phyloP scores from a whole-genome alignment of 2,329 filamentous ascomycete genomes.

The Purpureocillium takamizusanense region DNA sequence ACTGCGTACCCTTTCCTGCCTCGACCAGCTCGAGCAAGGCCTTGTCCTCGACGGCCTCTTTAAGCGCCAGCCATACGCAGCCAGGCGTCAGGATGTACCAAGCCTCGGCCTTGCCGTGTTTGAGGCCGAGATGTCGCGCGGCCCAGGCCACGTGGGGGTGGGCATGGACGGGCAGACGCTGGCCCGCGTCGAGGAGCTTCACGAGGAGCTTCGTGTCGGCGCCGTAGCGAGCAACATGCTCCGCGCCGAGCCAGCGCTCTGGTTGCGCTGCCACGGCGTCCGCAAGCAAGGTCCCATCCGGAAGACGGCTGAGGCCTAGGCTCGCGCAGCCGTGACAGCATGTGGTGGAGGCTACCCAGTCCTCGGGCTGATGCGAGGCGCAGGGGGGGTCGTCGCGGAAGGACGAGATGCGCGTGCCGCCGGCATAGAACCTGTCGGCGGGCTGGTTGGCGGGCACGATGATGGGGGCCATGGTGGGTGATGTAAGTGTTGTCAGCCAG shows the following conservation, averaged over 20 bases:
- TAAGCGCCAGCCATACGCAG: conserved; percentile 8
- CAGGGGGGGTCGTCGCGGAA: conserved; percentile 6
- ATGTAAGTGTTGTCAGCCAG: no score
- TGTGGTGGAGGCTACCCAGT: conserved; percentile 12
- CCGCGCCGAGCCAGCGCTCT: conserved; percentile 9
- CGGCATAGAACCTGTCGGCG: conserved; percentile 8
- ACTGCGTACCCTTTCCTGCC: conserved; percentile 3
- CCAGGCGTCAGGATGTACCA: conserved; percentile 12
- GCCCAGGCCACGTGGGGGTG: conserved; percentile 12
- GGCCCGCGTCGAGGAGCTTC: conserved; percentile 13
- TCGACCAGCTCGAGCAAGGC: conserved; percentile 6
- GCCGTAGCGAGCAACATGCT: conserved; percentile 8
- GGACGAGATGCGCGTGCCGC: conserved; percentile 8
- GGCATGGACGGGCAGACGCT: conserved; percentile 12
- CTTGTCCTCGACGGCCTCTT: conserved; percentile 5
- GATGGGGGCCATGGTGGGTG: conserved; percentile 2
- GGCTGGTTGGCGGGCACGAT: conserved; percentile 10
- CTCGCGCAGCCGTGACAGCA: conserved; percentile 8
- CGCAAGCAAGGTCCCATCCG: conserved; percentile 8
- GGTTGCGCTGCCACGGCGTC: conserved; percentile 8
- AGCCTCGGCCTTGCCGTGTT: conserved; percentile 13
- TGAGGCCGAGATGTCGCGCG: conserved; percentile 6
- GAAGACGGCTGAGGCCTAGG: conserved; percentile 8
- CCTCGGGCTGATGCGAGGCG: conserved; percentile 8
- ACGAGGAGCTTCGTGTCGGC: conserved; percentile 11